Base-by-base conservation (phyloP, 2,329 filamentous ascomycete genomes). In the Onygenales sp. region DNA sequence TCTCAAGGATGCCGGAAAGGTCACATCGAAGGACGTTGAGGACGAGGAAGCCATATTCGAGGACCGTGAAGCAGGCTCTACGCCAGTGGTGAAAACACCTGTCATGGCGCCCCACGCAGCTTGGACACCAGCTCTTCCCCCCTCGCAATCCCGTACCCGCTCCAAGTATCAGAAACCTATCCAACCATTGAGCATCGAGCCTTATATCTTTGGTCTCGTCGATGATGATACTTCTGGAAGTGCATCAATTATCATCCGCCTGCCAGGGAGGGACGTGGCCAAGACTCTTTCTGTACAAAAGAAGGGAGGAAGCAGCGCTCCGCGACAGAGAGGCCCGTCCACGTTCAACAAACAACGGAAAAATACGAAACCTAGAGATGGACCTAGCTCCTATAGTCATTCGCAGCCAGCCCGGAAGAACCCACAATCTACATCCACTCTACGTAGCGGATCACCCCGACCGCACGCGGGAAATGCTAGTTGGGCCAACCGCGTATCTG, bases 21-120 rank as follows among this genome's bases (percentile, higher is more conserved):
- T 78, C 17, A 76, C 75, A 13, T 83, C 82, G 3, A 87, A 85
- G 63, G 82, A 82, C 47, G 85, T 89, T 71, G 85, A 86, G 5
- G 86, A 89, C 58, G 84, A 87, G 2, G 87, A 90, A 60, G 85
- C 87, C 57, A 88, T 87, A 59, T 91, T 91, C 59, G 87, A 89
- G 64, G 85, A 89, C 63, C 85, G 87, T 62, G 86, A 90, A 66
- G 87, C 87, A 74, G 86, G 86, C 3, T 90, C 86, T 7, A 70
- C 89, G n/a, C 86, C 86, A 0, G 77, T 80, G 21, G 82, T 90
- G 27, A 80, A 79, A 52, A 71, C 90, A n/a, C 86, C 86, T 7
- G 75, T 77, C 46, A 78, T 77, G 54, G 77, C 78, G 4, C 83
- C 85, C 1, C 77, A 81, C 38, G 77, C 78, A 38, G 79, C 82